Conservation (phyloP, 2,329 filamentous ascomycete genomes). For the Phialophora tarda region DNA sequence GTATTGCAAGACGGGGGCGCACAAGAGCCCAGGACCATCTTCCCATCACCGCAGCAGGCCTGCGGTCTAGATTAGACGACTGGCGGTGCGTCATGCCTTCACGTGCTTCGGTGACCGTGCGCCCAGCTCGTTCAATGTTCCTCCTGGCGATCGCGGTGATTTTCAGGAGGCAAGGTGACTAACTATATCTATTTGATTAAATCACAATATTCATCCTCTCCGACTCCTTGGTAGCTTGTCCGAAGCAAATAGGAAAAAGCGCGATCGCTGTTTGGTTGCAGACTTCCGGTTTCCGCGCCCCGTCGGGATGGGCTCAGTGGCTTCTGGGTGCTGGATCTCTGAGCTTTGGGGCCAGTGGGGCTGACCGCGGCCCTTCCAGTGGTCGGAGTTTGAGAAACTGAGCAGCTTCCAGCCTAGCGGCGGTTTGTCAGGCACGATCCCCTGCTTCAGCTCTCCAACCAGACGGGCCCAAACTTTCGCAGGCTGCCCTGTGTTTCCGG, state of each 20-base stretch:
- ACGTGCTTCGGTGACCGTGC: background rate
- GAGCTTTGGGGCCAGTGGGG: conserved; percentile 1
- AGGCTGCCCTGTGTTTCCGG: conserved; percentile 6
- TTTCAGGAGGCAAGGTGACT: conserved; percentile 7
- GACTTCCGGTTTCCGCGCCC: conserved; percentile 19
- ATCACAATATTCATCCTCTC: background rate
- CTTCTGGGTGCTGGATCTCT: conserved; percentile 4
- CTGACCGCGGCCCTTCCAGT: background rate
- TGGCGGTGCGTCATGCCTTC: conserved; percentile 1
- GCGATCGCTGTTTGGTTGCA: conserved; percentile 8
- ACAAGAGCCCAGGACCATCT: background rate
- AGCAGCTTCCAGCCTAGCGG: conserved; percentile 6
- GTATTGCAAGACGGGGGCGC: background rate
- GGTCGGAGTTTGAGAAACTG: conserved; percentile 14
- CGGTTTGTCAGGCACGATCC: conserved; percentile 11
- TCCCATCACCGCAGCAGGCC: background rate
- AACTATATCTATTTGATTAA: conserved; percentile 1
- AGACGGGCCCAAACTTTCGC: conserved; percentile 10
- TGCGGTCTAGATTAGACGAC: background rate
- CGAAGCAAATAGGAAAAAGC: conserved; percentile 3
- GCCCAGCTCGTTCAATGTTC: background rate
- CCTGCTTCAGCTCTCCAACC: conserved; percentile 1
- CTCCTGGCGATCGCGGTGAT: background rate
- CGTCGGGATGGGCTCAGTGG: conserved; percentile 8
- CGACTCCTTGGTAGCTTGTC: conserved; percentile 1